These are phyloP conservation scores for Colletotrichum tropicicola DNA, from an alignment of 2,329 filamentous ascomycete genomes.

Conservation along the genomic window DNA sequence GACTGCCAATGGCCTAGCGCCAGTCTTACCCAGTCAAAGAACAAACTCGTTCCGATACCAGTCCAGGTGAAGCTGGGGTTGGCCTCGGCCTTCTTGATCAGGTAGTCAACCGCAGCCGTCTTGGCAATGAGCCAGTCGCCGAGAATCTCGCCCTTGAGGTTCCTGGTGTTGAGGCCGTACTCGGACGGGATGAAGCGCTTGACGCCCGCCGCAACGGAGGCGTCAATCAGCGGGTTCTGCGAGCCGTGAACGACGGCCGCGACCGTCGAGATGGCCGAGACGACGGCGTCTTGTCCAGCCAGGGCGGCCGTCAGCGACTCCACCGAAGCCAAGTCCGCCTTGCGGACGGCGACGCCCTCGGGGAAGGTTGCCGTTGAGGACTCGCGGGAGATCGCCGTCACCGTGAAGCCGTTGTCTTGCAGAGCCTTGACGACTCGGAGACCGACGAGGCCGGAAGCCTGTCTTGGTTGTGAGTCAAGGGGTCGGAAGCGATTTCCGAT, in stretches of 20 bases:
- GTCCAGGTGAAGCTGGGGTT: slow-evolving; percentile 64
- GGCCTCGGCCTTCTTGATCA: slow-evolving; percentile 23
- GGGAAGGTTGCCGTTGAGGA: slow-evolving; percentile 18
- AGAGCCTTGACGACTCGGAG: slow-evolving; percentile 13
- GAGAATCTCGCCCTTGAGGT: slow-evolving; percentile 34
- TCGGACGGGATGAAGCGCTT: slow-evolving; percentile 64
- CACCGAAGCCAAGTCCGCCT: slow-evolving; percentile 12
- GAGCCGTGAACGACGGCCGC: slow-evolving; percentile 42
- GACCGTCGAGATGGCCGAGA: slow-evolving; percentile 53
- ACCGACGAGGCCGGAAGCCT: slow-evolving; percentile 26
- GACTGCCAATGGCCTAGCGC: too few species aligned
- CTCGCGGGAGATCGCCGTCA: slow-evolving; percentile 18
- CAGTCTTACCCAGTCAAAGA: slow-evolving; percentile 66
- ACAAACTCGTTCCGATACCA: slow-evolving; percentile 63
- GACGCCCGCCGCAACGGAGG: slow-evolving; percentile 60
- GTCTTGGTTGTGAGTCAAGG: background rate
- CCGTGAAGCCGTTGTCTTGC: slow-evolving; percentile 1
- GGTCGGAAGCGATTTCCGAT: too few species aligned
- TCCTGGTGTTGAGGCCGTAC: slow-evolving; percentile 46
- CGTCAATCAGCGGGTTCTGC: slow-evolving; percentile 60
- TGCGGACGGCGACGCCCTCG: slow-evolving; percentile 5
- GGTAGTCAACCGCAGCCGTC: slow-evolving; percentile 28
- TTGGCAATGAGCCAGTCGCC: slow-evolving; percentile 28
- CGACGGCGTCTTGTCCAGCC: slow-evolving; percentile 31
- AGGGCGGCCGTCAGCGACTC: slow-evolving; percentile 24